Evolutionary conservation across 2,329 filamentous ascomycete species (phyloP), one percentile per base, ranked within the genome.

Genomic region (Moelleriella libera): DNA sequence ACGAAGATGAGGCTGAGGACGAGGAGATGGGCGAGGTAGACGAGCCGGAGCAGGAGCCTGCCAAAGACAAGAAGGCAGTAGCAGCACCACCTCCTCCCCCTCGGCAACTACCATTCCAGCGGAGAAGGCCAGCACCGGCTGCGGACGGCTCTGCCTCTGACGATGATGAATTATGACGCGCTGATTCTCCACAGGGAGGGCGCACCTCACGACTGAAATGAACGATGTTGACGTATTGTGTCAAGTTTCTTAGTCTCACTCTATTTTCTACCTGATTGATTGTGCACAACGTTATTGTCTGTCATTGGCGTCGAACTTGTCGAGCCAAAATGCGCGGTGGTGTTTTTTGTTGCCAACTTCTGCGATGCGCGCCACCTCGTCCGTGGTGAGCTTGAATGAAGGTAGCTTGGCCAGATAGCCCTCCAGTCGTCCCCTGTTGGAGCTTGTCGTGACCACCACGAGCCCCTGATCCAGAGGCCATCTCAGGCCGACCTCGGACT

Each of bases 391-490:
- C 65, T 77, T 75, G 56, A 83, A 81, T 43, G 55, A 63, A 42
- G 65, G 68, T 52, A 75, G 50, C 52, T 69, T 70, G n/a, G 62
- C 57, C 49, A 77, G 53, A 55, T 76, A 81, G n/a, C 68, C 67
- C 57, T 73, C 67, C 50, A 84, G 62, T 45, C 81, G 67, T 52
- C 77, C 67, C 57, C 75, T 68, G 53, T 70, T 83, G 37, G 65
- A 65, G 55, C 75, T 81, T 9, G 80, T 83, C 0, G 79, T 82
- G 47, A 83, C 57, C 3, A 67, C 68, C 30, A 80, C 70, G 42
- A 79, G 60, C 30, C 72, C 78, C 58, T 78, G 74, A 55, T 83
- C 78, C 37, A 83, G 59, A 30, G 64, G 62, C 78, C 78, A 83
- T 51, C 78, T 64, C 54, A 83, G 60, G 11, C 74, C 75, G 46